Conservation (phyloP, 1,284 basidiomycete species). For the Paramarasmius palmivorus region DNA sequence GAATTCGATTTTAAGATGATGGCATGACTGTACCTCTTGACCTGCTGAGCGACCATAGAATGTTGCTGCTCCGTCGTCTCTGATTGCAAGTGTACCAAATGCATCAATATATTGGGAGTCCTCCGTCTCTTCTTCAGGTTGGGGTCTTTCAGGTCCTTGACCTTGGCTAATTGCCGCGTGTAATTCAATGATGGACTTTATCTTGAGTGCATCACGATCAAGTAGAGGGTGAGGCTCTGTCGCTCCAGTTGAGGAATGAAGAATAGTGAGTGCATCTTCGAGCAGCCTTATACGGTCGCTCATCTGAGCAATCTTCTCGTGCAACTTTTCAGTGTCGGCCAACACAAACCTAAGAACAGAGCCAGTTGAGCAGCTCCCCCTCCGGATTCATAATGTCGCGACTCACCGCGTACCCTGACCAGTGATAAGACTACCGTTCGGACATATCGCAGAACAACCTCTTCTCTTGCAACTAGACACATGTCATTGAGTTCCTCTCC, state of each 20-base stretch:
- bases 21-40: constrained; percentile 49
- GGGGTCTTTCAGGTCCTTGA: constrained; percentile 19
- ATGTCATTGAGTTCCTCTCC: not conserved
- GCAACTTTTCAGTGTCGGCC: constrained; percentile 75
- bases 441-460: constrained; percentile 75
- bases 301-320: constrained; percentile 72
- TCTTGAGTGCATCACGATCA: constrained; percentile 59
- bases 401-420: constrained; percentile 73
- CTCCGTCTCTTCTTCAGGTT: constrained; percentile 39
- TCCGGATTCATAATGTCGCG: not conserved
- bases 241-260: constrained; percentile 47
- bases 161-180: constrained; percentile 51
- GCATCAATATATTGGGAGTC: constrained; percentile 54
- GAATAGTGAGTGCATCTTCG: constrained; percentile 69
- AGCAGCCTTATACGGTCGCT: constrained; percentile 73
- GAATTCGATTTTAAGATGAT: not conserved
- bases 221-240: constrained; percentile 63
- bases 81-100: constrained; percentile 63
- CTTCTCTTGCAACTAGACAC: constrained; percentile 57
- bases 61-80: constrained; percentile 62
- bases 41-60: constrained; percentile 69
- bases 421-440: constrained; percentile 69
- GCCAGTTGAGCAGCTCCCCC: constrained; percentile 6
- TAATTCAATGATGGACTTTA: constrained; percentile 68
- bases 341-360: constrained; percentile 59